Percentiles rank a stretch among this genome's conserved stretches.
These are phyloP conservation scores for Coniella lustricola DNA, from an alignment of 2,329 filamentous ascomycete species.

Conservation along the genomic window DNA sequence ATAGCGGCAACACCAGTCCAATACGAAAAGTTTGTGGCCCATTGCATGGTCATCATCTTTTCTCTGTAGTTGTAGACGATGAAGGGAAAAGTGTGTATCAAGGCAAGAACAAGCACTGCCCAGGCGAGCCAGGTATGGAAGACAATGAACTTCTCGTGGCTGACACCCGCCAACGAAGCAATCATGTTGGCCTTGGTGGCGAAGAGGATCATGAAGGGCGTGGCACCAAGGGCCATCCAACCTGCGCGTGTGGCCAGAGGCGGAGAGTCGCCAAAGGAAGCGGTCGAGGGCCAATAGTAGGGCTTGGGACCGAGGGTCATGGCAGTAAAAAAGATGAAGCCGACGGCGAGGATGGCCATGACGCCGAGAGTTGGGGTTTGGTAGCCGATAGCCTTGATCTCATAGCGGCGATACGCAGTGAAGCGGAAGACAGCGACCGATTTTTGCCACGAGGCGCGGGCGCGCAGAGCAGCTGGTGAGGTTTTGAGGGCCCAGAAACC, in stretches of 20 bases:
- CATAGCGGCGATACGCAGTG: not conserved
- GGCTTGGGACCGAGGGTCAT: constrained; percentile 6
- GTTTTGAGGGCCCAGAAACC: constrained; percentile 2
- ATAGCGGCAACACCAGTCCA: constrained; percentile 6
- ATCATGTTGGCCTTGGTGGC: constrained; percentile 9
- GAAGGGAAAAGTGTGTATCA: constrained; percentile 7
- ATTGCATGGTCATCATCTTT: constrained; percentile 3
- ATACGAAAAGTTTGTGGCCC: constrained; percentile 3
- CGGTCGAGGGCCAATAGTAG: constrained; percentile 6
- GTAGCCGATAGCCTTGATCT: not conserved
- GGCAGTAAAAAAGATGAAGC: constrained; percentile 3
- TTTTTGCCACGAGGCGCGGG: constrained; percentile 2
- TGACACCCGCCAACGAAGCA: constrained; percentile 2
- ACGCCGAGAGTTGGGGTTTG: constrained; percentile 4
- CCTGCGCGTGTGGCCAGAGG: constrained; percentile 5
- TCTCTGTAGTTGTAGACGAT: constrained; percentile 4
- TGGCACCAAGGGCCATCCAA: constrained; percentile 1
- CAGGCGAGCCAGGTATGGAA: constrained; percentile 7
- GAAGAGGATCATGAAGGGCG: constrained; percentile 1
- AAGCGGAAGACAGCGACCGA: constrained; percentile 5
- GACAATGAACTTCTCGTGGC: constrained; percentile 8
- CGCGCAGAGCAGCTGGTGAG: not conserved
- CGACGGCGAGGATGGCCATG: not conserved
- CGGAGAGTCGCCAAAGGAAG: constrained; percentile 3
- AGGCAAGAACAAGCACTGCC: constrained; percentile 1